phyloP scores from a whole-genome alignment of 345 rosid species.

The Gossypium herbaceum region DNA sequence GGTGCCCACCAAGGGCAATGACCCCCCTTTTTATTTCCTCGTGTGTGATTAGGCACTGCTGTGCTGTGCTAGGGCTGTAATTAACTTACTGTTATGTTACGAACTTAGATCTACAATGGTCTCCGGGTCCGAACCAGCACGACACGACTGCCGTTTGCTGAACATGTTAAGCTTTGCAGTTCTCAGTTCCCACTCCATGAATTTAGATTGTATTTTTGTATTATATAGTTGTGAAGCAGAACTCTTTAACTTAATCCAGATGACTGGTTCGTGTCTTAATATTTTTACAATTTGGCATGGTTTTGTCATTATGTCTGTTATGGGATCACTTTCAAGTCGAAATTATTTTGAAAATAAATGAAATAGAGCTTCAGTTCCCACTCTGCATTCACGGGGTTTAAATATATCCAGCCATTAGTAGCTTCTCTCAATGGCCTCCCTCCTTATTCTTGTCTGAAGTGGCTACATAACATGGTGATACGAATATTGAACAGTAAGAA shows the following conservation, averaged over 20 bases:
- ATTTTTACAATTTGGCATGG: too few relatives aligned
- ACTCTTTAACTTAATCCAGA: too few relatives aligned
- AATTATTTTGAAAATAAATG: too few relatives aligned
- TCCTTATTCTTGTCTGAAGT: neutral
- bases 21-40: slow-evolving; percentile 10
- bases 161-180: neutral
- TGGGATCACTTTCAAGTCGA: neutral
- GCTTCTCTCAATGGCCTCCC: neutral
- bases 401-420: neutral
- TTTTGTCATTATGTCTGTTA: neutral
- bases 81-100: slow-evolving; percentile 17
- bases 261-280: too few relatives aligned
- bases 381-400: neutral
- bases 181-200: neutral
- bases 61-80: slow-evolving; percentile 22
- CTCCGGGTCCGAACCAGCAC: neutral
- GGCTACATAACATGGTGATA: neutral
- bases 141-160: neutral
- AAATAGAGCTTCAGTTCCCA: neutral
- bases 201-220: too few relatives aligned
- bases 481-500: neutral
- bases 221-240: too few relatives aligned
- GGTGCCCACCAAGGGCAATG: slow-evolving; percentile 33
- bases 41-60: slow-evolving; percentile 16
- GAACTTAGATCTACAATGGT: neutral